These are phyloP conservation scores for Sherardia arvensis DNA, from an alignment of 257 asterid species.

Conservation along the genomic window DNA sequence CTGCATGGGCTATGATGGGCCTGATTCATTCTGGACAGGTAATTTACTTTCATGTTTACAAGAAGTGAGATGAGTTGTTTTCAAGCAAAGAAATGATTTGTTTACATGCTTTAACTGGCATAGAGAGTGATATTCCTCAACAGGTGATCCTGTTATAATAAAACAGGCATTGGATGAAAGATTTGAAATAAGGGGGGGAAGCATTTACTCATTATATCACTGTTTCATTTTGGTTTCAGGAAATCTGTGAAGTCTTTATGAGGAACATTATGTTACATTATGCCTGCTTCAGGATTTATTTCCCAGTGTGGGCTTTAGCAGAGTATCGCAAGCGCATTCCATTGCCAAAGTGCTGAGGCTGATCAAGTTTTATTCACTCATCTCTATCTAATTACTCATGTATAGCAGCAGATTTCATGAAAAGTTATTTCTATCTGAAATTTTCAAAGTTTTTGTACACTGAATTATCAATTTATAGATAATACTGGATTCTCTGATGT, in stretches of 20 bases:
- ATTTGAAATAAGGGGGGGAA: not conserved
- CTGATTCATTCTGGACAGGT: conserved; percentile 67
- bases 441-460: too few relatives aligned
- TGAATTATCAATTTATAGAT: too few relatives aligned
- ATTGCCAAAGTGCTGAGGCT: not conserved
- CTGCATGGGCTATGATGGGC: conserved; percentile 84
- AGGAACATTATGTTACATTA: conserved; percentile 26
- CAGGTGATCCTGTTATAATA: too few relatives aligned
- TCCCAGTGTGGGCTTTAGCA: conserved; percentile 64
- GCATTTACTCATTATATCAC: not conserved
- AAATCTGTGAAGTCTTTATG: conserved; percentile 29
- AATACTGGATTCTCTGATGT: too few relatives aligned
- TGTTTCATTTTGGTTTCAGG: conserved; percentile 25
- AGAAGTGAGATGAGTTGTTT: too few relatives aligned
- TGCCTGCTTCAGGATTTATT: conserved; percentile 52
- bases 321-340: conserved; percentile 33
- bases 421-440: too few relatives aligned
- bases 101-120: conserved; percentile 24
- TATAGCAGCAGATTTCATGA: too few relatives aligned
- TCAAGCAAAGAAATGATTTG: not conserved
- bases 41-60: too few relatives aligned
- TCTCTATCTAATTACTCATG: too few relatives aligned
- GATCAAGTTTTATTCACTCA: too few relatives aligned
- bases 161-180: too few relatives aligned
- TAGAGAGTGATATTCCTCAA: conserved; percentile 65